Base-by-base conservation (phyloP, 179 eudicot genomes). In the Nepenthes alata region DNA sequence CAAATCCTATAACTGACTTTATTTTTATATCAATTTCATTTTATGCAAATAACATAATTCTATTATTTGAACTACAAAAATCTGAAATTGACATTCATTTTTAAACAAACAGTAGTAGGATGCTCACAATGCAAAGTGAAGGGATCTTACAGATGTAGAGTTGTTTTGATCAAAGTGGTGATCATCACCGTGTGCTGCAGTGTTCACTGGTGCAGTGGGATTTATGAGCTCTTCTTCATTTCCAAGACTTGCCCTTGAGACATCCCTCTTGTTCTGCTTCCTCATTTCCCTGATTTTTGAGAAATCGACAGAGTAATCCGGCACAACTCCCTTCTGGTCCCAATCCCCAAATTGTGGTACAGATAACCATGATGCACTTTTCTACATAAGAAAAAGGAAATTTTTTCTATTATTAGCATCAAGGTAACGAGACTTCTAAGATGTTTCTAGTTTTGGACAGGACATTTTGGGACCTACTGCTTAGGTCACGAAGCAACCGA, bases 291-390 rank as follows among this genome's bases (percentile, higher is more conserved):
- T 79, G 25, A 91, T 91, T 66, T 91, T 91, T 5, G 97, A 83
- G 76, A 91, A 91, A 79, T 91, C 97, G 63, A 91, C 54, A 0
- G 97, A 91, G 85, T 91, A 88, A 66, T 91, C 96, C 2, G 97
- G 96, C 58, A 84, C 39, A 16, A 57, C 72, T 3, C 96, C 96
- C 76, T 91, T 88, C 68, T 83, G 91, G 36, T 91, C 97, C 97
- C 97, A 91, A 61, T 91, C 97, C 51, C 97, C 97, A 60, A 91
- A 88, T 70, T 91, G 96, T 58, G 97, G 97, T 72, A 91, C 97
- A 14, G 96, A 91, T 69, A 91, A 65, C 96, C 96, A 88, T 39
- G 95, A 73, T 50, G 76, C 70, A 69, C 67, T 83, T 55, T 63
- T 90, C 97, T 90, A 73, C 61, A 66, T 36, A 34, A 39, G 37